Evolutionary conservation across 1,139 yeast species (phyloP).

Genomic region (Magnusiomyces ingens): DNA sequence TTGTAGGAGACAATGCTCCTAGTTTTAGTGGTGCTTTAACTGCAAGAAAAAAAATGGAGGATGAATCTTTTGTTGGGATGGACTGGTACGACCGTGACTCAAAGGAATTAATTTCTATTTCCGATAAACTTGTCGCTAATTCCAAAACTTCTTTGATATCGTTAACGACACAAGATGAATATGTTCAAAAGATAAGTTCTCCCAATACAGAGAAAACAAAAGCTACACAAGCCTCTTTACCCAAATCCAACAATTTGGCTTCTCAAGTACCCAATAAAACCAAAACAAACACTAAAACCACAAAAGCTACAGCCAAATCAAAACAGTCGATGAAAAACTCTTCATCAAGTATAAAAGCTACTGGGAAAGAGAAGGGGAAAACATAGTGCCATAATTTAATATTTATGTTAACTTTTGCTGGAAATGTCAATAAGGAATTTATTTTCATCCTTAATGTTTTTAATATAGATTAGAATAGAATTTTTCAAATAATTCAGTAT

Average conservation of each 20-base stretch:
- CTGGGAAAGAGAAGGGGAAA: no score
- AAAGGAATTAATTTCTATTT: constrained; percentile 33
- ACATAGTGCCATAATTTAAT: no score
- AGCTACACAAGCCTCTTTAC: not conserved
- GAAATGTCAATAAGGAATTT: no score
- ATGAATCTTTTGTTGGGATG: constrained; percentile 51
- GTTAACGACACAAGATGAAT: constrained; percentile 24
- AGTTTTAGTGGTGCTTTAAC: constrained; percentile 73
- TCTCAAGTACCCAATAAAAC: not conserved
- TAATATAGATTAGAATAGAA: no score
- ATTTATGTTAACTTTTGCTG: no score
- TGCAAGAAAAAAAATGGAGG: constrained; percentile 68
- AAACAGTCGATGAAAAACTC: no score
- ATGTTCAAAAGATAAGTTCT: constrained; percentile 21
- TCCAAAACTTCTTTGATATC: constrained; percentile 21
- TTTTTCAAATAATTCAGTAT: no score
- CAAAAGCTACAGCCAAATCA: not conserved
- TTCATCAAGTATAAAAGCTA: no score
- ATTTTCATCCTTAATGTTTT: no score
- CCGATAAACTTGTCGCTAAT: constrained; percentile 29
- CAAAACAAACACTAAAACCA: not conserved
- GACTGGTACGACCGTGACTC: constrained; percentile 45
- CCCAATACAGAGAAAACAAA: constrained; percentile 14
- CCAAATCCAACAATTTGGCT: not conserved
- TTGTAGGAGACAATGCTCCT: constrained; percentile 52